These are phyloP conservation scores for Leccinum angustisporum DNA, from an alignment of 1,284 basidiomycete genomes.

Conservation along the genomic window DNA sequence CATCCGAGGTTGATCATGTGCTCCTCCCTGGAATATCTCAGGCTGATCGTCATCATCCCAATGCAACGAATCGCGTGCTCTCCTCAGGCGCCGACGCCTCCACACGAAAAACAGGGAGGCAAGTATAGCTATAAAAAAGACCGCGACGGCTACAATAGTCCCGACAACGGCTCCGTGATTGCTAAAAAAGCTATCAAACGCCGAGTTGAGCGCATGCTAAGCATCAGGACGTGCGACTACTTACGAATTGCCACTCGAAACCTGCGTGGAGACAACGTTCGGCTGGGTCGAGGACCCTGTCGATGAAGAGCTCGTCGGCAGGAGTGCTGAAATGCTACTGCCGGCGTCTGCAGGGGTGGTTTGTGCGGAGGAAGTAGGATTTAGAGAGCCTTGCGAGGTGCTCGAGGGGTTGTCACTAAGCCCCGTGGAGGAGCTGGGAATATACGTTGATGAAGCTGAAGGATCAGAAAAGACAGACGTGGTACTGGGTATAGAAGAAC, in stretches of 20 bases:
- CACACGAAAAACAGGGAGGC: slow-evolving; percentile 39
- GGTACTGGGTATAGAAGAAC: background rate
- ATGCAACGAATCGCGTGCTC: slow-evolving; percentile 37
- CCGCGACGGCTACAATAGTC: slow-evolving; percentile 53
- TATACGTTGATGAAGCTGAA: background rate
- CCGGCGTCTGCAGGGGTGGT: slow-evolving; percentile 15
- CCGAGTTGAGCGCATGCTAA: background rate
- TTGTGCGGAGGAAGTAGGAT: background rate
- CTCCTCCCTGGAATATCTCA: slow-evolving; percentile 22
- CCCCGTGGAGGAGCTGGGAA: background rate
- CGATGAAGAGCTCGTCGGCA: slow-evolving; percentile 40
- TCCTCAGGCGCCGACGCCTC: slow-evolving; percentile 40
- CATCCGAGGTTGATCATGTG: slow-evolving; percentile 14
- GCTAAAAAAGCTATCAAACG: slow-evolving; percentile 46
- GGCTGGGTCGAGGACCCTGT: slow-evolving; percentile 42
- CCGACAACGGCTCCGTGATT: slow-evolving; percentile 57
- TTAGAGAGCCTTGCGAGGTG: background rate
- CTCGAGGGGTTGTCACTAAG: background rate
- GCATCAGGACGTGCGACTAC: slow-evolving; percentile 11
- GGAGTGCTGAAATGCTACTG: slow-evolving; percentile 40
- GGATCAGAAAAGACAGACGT: slow-evolving; percentile 1
- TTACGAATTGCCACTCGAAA: slow-evolving; percentile 22
- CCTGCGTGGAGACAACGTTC: slow-evolving; percentile 46
- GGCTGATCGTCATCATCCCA: slow-evolving; percentile 33
- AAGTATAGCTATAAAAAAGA: slow-evolving; percentile 40